These are phyloP conservation scores for Tylopilus plumbeoviolaceoides DNA, from an alignment of 768 basidiomycete species.

Conservation along the genomic window DNA sequence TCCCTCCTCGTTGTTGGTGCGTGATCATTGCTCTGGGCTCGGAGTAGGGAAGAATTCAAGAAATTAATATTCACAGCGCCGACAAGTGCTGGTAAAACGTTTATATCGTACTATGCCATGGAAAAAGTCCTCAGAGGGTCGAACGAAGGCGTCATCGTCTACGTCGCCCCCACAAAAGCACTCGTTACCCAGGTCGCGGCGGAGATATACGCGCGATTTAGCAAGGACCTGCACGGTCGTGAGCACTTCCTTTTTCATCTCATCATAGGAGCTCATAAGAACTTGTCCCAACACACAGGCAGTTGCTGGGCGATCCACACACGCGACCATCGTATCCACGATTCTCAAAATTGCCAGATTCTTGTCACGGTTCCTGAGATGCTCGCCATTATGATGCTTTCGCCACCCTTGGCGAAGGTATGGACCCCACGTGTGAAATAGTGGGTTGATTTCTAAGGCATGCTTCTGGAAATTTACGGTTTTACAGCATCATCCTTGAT, in stretches of 20 bases:
- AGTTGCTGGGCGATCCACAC: conserved; percentile 66
- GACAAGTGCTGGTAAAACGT: conserved; percentile 72
- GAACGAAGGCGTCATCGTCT: conserved; percentile 65
- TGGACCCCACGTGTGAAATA: conserved; percentile 66
- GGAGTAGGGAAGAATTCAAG: too few relatives aligned
- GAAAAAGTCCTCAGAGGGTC: conserved; percentile 58
- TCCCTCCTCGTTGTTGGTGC: conserved; percentile 66
- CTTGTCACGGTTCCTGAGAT: conserved; percentile 73
- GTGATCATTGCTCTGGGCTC: conserved; percentile 2
- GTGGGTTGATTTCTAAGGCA: conserved; percentile 26
- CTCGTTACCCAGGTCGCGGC: conserved; percentile 69
- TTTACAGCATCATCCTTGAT: conserved; percentile 55
- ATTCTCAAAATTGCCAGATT: conserved; percentile 67
- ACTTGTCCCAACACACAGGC: conserved; percentile 30
- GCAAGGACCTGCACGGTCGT: conserved; percentile 49
- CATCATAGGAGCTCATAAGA: background rate
- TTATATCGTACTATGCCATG: conserved; percentile 78
- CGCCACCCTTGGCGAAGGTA: conserved; percentile 53
- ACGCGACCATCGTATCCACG: conserved; percentile 57
- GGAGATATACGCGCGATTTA: conserved; percentile 69
- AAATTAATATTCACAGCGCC: conserved; percentile 40
- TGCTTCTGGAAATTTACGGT: background rate
- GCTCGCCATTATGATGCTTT: conserved; percentile 63
- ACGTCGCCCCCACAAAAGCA: conserved; percentile 74
- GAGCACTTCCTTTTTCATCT: conserved; percentile 16